Evolutionary conservation across 148 eudicot species (phyloP).

Genomic region (Cornus controversa): DNA sequence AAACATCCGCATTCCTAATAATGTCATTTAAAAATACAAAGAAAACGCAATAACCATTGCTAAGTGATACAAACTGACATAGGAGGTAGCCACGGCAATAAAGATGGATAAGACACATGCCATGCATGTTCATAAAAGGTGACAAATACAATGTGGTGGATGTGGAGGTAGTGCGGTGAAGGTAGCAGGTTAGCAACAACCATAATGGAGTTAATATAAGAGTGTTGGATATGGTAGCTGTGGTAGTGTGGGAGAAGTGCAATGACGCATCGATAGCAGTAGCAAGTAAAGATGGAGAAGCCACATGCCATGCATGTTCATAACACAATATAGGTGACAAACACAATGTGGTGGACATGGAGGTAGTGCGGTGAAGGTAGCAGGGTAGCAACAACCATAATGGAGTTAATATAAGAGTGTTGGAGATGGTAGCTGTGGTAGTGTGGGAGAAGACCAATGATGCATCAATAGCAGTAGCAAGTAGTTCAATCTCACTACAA

Average conservation of each 20-base stretch:
- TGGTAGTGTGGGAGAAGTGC: background rate
- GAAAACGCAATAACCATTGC: background rate
- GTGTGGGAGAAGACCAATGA: background rate
- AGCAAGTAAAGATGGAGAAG: background rate
- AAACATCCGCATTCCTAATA: background rate
- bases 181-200: background rate
- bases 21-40: background rate
- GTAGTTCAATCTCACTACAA: background rate
- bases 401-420: background rate
- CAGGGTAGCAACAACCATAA: background rate
- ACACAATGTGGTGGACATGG: background rate
- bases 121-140: background rate
- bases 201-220: background rate
- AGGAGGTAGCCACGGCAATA: too few species aligned
- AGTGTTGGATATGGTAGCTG: background rate
- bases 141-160: background rate
- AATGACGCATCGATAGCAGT: too few species aligned
- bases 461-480: background rate
- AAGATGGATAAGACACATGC: background rate
- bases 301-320: background rate
- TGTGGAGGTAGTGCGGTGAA: too few species aligned
- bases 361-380: background rate
- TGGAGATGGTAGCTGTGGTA: background rate
- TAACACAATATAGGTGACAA: background rate
- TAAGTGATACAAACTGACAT: background rate